Evolutionary conservation across 176 grass and related monocot genomes (phyloP).

Genomic region (Hordeum marinum): DNA sequence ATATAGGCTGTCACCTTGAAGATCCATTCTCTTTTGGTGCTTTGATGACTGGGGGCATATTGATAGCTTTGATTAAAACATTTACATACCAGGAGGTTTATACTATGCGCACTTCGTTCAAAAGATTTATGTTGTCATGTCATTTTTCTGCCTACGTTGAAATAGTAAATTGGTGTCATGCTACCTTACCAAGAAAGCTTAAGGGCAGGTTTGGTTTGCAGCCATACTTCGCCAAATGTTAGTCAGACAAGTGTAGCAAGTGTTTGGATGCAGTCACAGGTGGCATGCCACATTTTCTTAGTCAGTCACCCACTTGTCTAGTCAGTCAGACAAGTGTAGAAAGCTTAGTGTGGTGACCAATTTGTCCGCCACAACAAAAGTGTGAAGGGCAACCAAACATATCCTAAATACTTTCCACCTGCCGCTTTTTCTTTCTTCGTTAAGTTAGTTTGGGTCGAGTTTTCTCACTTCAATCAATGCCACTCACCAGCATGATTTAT

Average conservation of each 20-base stretch:
- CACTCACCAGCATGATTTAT: background rate
- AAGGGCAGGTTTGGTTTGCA: background rate
- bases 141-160: background rate
- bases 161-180: background rate
- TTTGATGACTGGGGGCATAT: background rate
- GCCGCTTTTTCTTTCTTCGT: too few species aligned
- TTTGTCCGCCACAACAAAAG: background rate
- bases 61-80: background rate
- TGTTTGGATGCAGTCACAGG: background rate
- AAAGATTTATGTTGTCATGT: background rate
- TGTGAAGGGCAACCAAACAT: too few species aligned
- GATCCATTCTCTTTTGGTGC: background rate
- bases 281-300: background rate
- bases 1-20: background rate
- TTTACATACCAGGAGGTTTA: constrained; percentile 11
- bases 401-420: background rate
- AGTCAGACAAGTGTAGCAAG: background rate
- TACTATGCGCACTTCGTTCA: background rate
- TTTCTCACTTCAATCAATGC: background rate
- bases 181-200: background rate
- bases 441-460: background rate
- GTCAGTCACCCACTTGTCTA: background rate
- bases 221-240: background rate
- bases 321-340: too few species aligned
- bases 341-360: background rate